Conservation (phyloP, 257 asterid species). For the Penstemon newberryi region DNA sequence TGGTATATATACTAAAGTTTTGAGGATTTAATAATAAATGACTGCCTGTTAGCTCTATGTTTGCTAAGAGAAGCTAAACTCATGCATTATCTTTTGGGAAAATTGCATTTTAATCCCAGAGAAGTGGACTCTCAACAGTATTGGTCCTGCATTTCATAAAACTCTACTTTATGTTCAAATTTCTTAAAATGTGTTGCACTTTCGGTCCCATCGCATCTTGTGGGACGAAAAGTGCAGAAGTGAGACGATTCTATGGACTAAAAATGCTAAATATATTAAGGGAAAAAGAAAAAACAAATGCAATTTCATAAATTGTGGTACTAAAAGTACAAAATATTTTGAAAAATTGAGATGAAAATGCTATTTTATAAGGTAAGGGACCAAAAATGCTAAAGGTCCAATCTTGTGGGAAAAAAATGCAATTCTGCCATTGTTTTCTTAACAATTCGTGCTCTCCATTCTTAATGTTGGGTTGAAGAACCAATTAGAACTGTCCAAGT, state of each 20-base stretch:
- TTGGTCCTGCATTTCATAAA: no score
- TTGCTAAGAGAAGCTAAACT: background rate
- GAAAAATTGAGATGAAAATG: background rate
- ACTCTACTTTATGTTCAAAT: no score
- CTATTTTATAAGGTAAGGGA: background rate
- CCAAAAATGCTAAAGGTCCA: background rate
- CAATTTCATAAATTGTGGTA: no score
- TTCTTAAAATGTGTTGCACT: background rate
- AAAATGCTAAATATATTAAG: no score
- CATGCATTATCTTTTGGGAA: no score
- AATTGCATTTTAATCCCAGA: no score
- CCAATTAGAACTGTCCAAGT: constrained; percentile 46
- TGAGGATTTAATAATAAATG: constrained; percentile 17
- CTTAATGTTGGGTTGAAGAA: constrained; percentile 30
- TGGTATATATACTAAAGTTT: constrained; percentile 38
- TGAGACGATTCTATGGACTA: no score
- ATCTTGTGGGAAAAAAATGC: background rate
- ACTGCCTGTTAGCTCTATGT: background rate
- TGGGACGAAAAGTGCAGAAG: background rate
- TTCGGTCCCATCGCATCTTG: constrained; percentile 1
- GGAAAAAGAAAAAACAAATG: no score
- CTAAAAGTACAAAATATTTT: no score
- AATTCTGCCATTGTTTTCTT: background rate
- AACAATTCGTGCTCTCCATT: constrained; percentile 64
- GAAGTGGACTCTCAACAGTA: no score